A percentile compares a stretch with the other conserved stretches of the same genome.
Evolutionary conservation across 1,284 basidiomycete genomes (phyloP).

Genomic region (Ceratobasidium sp.): DNA sequence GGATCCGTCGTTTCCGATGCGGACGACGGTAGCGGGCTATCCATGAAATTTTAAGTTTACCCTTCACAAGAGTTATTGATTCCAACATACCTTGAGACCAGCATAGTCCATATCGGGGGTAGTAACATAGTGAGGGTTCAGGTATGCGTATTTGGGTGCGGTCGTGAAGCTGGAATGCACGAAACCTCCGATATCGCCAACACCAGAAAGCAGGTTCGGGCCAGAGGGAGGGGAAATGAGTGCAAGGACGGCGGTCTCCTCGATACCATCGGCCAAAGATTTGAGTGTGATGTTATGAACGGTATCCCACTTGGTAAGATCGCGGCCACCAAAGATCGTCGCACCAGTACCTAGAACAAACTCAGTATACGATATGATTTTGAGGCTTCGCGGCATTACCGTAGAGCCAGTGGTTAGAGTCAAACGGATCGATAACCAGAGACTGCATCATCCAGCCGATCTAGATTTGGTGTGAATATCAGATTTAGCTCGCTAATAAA

Average conservation of each 20-base stretch:
- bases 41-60: neutral
- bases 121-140: constrained; percentile 58
- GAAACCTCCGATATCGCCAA: constrained; percentile 63
- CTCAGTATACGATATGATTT: neutral
- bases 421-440: constrained; percentile 61
- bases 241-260: constrained; percentile 64
- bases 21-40: constrained; percentile 59
- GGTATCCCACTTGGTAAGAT: constrained; percentile 64
- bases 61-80: neutral
- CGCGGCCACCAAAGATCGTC: constrained; percentile 59
- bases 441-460: constrained; percentile 56
- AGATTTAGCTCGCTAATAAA: constrained; percentile 37
- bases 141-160: constrained; percentile 55
- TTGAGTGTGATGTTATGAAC: constrained; percentile 64
- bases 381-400: constrained; percentile 52
- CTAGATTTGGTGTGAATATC: constrained; percentile 49
- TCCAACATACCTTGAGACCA: constrained; percentile 51
- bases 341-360: constrained; percentile 25
- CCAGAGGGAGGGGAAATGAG: constrained; percentile 62
- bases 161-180: constrained; percentile 59
- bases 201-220: constrained; percentile 54
- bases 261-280: constrained; percentile 68
- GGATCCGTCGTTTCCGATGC: constrained; percentile 54
- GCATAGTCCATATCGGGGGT: constrained; percentile 62
- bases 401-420: constrained; percentile 71